Percentiles rank a stretch among this genome's conserved stretches.
phyloP scores from a whole-genome alignment of 2,329 filamentous ascomycete species.

The Coniochaeta sp. region DNA sequence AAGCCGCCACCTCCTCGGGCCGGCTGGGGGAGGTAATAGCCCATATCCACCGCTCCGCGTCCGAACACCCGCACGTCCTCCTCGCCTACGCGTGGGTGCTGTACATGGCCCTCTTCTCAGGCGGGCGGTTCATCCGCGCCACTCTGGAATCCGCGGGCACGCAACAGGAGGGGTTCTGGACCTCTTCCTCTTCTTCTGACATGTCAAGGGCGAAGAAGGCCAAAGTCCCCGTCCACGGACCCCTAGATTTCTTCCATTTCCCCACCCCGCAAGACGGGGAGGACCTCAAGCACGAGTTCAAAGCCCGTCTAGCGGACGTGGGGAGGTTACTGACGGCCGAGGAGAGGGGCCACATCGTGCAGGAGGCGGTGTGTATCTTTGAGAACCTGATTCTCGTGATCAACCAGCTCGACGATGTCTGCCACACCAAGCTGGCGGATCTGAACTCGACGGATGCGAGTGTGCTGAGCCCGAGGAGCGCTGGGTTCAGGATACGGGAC shows the following conservation, averaged over 20 bases:
- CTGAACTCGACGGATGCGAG: neutral
- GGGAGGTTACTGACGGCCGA: slow-evolving; percentile 41
- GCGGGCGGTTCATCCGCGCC: slow-evolving; percentile 63
- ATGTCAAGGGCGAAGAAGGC: too few relatives aligned
- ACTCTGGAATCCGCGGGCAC: slow-evolving; percentile 49
- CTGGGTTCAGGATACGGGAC: slow-evolving; percentile 13
- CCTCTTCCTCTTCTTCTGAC: too few relatives aligned
- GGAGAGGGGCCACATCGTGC: slow-evolving; percentile 57
- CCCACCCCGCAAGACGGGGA: slow-evolving; percentile 55
- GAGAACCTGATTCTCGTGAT: slow-evolving; percentile 53
- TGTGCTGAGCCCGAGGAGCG: neutral
- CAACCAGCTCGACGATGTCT: slow-evolving; percentile 51
- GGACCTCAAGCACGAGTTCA: slow-evolving; percentile 63
- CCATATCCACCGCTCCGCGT: slow-evolving; percentile 44
- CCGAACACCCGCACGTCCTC: slow-evolving; percentile 56
- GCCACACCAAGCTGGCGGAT: slow-evolving; percentile 15
- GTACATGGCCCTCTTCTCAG: slow-evolving; percentile 76
- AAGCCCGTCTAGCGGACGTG: slow-evolving; percentile 42
- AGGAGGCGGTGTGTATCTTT: slow-evolving; percentile 35
- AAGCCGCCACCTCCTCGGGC: slow-evolving; percentile 24
- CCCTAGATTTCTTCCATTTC: slow-evolving; percentile 53
- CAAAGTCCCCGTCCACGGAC: slow-evolving; percentile 7
- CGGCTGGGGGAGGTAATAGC: slow-evolving; percentile 44
- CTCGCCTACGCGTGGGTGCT: slow-evolving; percentile 72
- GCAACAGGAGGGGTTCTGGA: slow-evolving; percentile 58